A percentile compares a stretch with the other conserved stretches of the same genome.
These are phyloP conservation scores for Geotrichum klebahnii DNA, from an alignment of 1,139 yeast genomes.

Conservation along the genomic window DNA sequence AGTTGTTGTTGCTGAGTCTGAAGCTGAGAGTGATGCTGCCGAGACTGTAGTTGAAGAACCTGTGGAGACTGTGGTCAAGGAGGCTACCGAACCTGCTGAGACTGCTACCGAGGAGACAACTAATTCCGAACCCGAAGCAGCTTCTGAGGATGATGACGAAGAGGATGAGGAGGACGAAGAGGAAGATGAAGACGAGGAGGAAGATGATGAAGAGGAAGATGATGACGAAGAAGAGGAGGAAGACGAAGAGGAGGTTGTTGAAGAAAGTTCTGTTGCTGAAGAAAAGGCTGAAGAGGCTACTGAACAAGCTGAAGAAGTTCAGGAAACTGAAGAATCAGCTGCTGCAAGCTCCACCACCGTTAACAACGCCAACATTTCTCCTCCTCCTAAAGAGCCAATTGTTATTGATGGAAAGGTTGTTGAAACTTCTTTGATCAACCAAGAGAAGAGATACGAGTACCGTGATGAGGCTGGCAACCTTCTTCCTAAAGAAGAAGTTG, in stretches of 20 bases:
- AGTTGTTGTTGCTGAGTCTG: neutral
- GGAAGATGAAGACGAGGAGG: slow-evolving; percentile 1
- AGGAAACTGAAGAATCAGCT: slow-evolving; percentile 14
- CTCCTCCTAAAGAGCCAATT: slow-evolving; percentile 17
- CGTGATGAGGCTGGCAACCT: slow-evolving; percentile 37
- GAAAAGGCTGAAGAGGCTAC: slow-evolving; percentile 12
- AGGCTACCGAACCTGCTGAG: slow-evolving; percentile 28
- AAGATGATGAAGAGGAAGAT: slow-evolving; percentile 6
- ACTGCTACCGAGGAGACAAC: slow-evolving; percentile 36
- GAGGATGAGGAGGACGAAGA: slow-evolving; percentile 14
- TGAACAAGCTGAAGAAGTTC: slow-evolving; percentile 14
- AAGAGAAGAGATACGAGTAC: slow-evolving; percentile 29
- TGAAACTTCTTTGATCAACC: slow-evolving; percentile 11
- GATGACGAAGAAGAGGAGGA: slow-evolving; percentile 8
- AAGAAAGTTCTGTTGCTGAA: slow-evolving; percentile 6
- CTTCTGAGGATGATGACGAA: slow-evolving; percentile 7
- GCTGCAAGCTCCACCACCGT: slow-evolving; percentile 15
- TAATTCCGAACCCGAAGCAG: slow-evolving; percentile 15
- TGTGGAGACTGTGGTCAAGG: slow-evolving; percentile 16
- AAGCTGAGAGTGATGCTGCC: slow-evolving; percentile 5
- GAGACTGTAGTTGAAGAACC: slow-evolving; percentile 12
- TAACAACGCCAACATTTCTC: slow-evolving; percentile 12
- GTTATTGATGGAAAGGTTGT: slow-evolving; percentile 7
- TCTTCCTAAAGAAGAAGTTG: slow-evolving; percentile 33
- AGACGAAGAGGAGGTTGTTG: slow-evolving; percentile 4